A percentile compares a stretch with the other conserved stretches of the same genome.
Conservation (phyloP, 2,329 filamentous ascomycete genomes). For the Seiridium unicorne region DNA sequence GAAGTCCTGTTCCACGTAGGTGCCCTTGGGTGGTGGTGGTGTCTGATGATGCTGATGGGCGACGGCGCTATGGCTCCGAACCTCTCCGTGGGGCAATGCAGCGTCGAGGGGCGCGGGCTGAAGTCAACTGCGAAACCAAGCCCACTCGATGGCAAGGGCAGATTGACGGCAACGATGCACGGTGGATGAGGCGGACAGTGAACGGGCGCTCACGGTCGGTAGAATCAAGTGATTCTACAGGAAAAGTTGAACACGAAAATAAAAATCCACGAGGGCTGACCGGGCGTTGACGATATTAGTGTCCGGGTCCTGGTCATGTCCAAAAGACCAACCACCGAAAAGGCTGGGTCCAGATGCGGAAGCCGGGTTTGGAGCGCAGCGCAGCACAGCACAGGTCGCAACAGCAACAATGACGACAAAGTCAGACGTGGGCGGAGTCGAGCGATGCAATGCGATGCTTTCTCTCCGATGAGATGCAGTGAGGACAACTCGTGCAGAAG, state of each 20-base stretch:
- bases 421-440: not conserved
- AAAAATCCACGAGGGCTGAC: not conserved
- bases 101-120: no score
- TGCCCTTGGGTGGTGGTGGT: not conserved
- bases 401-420: not conserved
- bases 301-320: not conserved
- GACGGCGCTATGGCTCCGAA: conserved; percentile 1
- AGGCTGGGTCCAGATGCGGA: conserved; percentile 19
- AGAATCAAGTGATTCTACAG: not conserved
- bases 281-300: not conserved
- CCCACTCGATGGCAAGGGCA: no score
- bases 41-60: conserved; percentile 5
- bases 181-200: not conserved
- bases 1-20: conserved; percentile 15
- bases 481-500: no score
- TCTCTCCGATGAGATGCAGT: no score
- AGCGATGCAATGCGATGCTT: not conserved
- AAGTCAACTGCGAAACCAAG: no score
- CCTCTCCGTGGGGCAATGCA: not conserved
- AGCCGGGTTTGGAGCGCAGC: conserved; percentile 23
- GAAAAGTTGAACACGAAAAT: not conserved
- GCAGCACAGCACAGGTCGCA: conserved; percentile 2
- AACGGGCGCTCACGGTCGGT: not conserved
- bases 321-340: conserved; percentile 26
- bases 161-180: not conserved